Base-by-base conservation (phyloP, 345 rosid genomes). In the Raphanus sativus region DNA sequence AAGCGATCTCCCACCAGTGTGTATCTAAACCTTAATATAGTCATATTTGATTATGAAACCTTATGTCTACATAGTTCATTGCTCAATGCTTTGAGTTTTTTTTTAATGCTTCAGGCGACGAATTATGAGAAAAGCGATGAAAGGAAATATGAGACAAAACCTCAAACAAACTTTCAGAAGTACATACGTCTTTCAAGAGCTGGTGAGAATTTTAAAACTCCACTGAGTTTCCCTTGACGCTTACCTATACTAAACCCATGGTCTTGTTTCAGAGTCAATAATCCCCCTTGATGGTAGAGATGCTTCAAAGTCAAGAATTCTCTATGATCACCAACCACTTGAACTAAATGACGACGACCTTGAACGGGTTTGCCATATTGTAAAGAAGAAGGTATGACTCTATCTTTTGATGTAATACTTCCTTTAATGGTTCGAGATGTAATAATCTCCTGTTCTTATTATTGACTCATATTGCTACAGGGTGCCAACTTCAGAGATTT, bases 401-500 rank as follows among this genome's bases (percentile, higher is more conserved):
- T 59, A 59, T 26, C 34, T 59, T 11, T 26, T 59, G 9, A 59
- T 59, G 63, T 12, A 6, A 59, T 59, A 25, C 11, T 15, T 11
- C 28, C 2, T 58, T 58, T 58, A 58, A 58, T 58, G 7, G 15
- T 10, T 58, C 62, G 25, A 11, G 25, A 29, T 25, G 6, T 25
- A 25, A 59, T 25, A 58, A 25, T 25, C 32, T 58, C n/a, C 1
- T 24, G 7, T 26, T 59, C 63, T 25, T 59, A 16, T 26, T 59
- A 59, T 59, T 26, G 62, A 58, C 30, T 24, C 30, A 24, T 56
- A 56, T 24, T 59, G 62, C 15, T 59, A 12, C 9, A 59, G 34
- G 87, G 88, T 15, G 87, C 86, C 10, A 80, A 81, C 25, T 87
- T 82, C 28, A 77, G 88, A 29, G 83, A 82, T 52, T 38, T 87